Percentiles rank a stretch among this genome's conserved stretches.
Evolutionary conservation across 2,329 filamentous ascomycete genomes (phyloP).

Genomic region (Nothomitra cinnamomea): DNA sequence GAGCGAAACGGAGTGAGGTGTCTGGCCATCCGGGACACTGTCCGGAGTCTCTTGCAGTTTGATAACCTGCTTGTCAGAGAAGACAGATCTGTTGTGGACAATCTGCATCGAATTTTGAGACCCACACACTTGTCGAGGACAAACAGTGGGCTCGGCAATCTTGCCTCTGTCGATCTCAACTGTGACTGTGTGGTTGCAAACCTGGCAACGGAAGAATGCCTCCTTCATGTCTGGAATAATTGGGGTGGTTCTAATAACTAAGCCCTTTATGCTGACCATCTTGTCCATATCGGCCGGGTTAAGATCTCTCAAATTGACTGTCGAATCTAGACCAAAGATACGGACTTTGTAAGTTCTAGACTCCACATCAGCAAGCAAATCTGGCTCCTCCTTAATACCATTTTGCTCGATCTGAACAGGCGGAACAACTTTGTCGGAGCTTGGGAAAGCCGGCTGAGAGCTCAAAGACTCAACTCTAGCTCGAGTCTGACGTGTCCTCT

Average conservation of each 20-base stretch:
- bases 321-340: conserved; percentile 73
- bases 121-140: conserved; percentile 64
- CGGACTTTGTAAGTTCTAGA: conserved; percentile 69
- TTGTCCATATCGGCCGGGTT: conserved; percentile 96
- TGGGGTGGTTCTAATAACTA: conserved; percentile 88
- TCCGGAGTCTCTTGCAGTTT: conserved; percentile 97
- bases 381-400: conserved; percentile 36
- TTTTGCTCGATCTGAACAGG: conserved; percentile 19
- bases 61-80: conserved; percentile 96
- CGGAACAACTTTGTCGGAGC: conserved; percentile 42
- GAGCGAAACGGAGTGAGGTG: conserved; percentile 88
- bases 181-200: conserved; percentile 80
- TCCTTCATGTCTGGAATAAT: conserved; percentile 99
- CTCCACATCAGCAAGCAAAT: conserved; percentile 60
- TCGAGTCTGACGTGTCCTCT: conserved; percentile 41
- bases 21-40: conserved; percentile 85
- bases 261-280: conserved; percentile 81
- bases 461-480: conserved; percentile 35
- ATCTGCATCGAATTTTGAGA: conserved; percentile 96
- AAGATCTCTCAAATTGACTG: conserved; percentile 81
- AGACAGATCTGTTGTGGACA: conserved; percentile 84
- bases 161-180: conserved; percentile 90
- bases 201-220: conserved; percentile 90
- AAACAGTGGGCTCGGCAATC: conserved; percentile 85
- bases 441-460: conserved; percentile 61